These are phyloP conservation scores for Penicillium bovifimosum DNA, from an alignment of 495 filamentous ascomycete species.

Conservation along the genomic window DNA sequence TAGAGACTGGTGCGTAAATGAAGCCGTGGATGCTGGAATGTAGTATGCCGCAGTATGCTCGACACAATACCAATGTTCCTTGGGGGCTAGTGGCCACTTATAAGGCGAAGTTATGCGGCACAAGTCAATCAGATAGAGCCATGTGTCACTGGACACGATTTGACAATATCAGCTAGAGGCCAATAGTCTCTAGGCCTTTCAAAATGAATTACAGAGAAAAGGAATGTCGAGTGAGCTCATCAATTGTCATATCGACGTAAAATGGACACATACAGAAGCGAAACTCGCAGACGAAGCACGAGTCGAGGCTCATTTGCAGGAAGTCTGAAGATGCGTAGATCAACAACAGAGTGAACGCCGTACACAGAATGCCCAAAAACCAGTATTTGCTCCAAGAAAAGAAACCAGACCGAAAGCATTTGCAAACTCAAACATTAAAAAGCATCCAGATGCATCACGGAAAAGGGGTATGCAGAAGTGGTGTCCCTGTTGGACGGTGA, in stretches of 20 bases:
- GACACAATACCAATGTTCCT: no score
- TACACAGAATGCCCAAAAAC: slow-evolving; percentile 18
- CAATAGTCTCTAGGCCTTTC: background rate
- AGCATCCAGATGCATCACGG: slow-evolving; percentile 19
- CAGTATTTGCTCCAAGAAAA: slow-evolving; percentile 14
- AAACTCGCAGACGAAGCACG: slow-evolving; percentile 9
- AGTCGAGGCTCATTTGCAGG: slow-evolving; percentile 2
- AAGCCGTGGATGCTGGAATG: no score
- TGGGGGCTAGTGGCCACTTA: no score
- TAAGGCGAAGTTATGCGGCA: no score
- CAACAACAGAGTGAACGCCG: slow-evolving; percentile 20
- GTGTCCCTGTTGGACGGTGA: slow-evolving; percentile 13
- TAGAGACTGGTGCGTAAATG: background rate
- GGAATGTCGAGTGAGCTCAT: slow-evolving; percentile 6
- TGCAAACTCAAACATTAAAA: slow-evolving; percentile 18
- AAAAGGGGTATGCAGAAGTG: slow-evolving; percentile 26
- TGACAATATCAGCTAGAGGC: no score
- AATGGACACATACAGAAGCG: slow-evolving; percentile 14
- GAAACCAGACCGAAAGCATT: slow-evolving; percentile 3
- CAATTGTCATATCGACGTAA: slow-evolving; percentile 22
- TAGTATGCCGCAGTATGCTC: no score
- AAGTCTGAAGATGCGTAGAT: slow-evolving; percentile 7
- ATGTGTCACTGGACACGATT: no score
- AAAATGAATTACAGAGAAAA: background rate
- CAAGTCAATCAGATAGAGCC: no score